Base-by-base conservation (phyloP, 2,329 filamentous ascomycete genomes). In the Tolypocladium capitatum region DNA sequence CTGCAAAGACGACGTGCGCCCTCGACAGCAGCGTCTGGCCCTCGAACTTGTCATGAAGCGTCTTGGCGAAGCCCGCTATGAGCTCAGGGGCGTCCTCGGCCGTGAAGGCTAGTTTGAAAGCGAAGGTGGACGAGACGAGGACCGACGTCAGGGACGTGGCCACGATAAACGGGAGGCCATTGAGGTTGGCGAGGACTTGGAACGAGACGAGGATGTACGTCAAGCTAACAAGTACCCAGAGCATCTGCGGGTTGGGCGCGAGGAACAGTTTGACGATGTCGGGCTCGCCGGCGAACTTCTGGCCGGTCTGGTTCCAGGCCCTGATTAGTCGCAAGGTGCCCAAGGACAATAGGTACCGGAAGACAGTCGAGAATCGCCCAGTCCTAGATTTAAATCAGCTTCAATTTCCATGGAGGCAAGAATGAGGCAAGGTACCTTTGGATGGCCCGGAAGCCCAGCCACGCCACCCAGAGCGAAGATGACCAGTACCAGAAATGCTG, bases 401-500 rank as follows among this genome's bases (percentile, higher is more conserved):
- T 51, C 28, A 14, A 41, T 45, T 2, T 7, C 10, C 4, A 10
- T 34, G 30, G 45, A 11, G 5, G 13, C 3, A 21, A 5, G 11
- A 14, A 11, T 11, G 36, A n/a, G 14, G 16, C 4, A 24, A 41
- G 58, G 41, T 53, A 71, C 70, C 65, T 65, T 48, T 60, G 61
- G 41, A 71, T 66, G 58, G 68, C 66, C 54, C 70, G 73, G 38
- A 76, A 53, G 31, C 70, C 71, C 13, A 83, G 66, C 30, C 73
- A 68, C 1, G 71, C 65, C 31, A 84, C 60, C 86, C 86, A 94
- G 7, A 79, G 76, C 0, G 84, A 81, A 0, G 83, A 77, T 1
- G 80, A 68, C 89, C 91, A 97, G 66, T 98, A 97, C 92, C 92
- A 98, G 62, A 95, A 96, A 55, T 97, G 88, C 45, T 98, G 92